Evolutionary conservation across 73 alveolate species (phyloP).

Genomic region (Durusdinium trenchii): DNA sequence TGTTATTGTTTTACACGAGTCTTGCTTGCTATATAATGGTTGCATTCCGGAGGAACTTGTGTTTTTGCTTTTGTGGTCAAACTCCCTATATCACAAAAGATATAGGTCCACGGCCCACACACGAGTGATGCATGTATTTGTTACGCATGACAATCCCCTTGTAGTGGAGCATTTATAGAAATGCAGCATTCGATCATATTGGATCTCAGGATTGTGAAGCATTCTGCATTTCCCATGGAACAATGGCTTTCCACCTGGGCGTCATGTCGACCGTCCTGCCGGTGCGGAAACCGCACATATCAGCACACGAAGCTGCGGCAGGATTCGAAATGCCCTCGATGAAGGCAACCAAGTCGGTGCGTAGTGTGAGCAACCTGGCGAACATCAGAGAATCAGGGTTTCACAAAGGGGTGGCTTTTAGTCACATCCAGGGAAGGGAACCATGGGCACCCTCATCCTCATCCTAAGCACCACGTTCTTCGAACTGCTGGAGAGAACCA

Average conservation of each 20-base stretch:
- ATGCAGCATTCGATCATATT: background rate
- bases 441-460: too few relatives aligned
- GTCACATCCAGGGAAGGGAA: too few relatives aligned
- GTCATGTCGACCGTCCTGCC: background rate
- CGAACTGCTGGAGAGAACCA: too few relatives aligned
- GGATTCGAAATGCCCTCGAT: slow-evolving; percentile 50
- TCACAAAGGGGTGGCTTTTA: too few relatives aligned
- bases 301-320: background rate
- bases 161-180: background rate
- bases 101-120: too few relatives aligned
- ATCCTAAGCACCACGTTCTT: too few relatives aligned
- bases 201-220: background rate
- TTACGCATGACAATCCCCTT: background rate
- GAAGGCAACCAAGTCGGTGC: slow-evolving; percentile 37
- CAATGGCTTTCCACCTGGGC: background rate
- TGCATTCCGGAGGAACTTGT: background rate
- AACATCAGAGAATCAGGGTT: too few relatives aligned
- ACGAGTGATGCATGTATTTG: too few relatives aligned
- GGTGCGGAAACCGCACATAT: background rate
- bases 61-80: too few relatives aligned
- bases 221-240: background rate
- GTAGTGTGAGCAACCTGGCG: slow-evolving; percentile 26
- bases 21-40: background rate
- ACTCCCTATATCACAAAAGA: too few relatives aligned
- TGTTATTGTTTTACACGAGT: background rate